Evolutionary conservation across 2,329 filamentous ascomycete genomes (phyloP), one percentile per base, ranked within the genome.

Genomic region (Aureobasidium melanogenum): DNA sequence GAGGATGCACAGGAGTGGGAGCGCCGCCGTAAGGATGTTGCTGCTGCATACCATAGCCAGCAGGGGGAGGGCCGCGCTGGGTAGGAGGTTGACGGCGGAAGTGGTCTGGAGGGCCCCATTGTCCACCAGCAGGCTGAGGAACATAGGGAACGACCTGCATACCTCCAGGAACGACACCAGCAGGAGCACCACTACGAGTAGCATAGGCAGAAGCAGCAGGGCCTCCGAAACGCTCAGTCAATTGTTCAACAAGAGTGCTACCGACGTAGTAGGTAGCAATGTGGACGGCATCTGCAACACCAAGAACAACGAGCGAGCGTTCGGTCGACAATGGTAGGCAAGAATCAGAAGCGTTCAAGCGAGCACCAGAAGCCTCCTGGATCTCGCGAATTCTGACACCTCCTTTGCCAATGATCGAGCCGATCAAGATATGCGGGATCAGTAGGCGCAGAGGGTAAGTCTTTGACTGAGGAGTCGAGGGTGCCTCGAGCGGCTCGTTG

Each of bases 111-210:
- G 92, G 89, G 61, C 92, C 92, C 72, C 92, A 97, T 74, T 93
- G 92, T 67, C 94, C 94, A 62, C 91, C 90, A 61, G 91, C 90
- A 30, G 93, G 89, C 74, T 97, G 92, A 54, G 94, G 94, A 62
- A 91, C 89, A 73, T 99, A 99, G 6, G 94, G 94, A n/a, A 97
- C 91, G 54, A 99, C 94, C 75, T 97, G 94, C 91, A 99, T 96
- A 64, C 94, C 94, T 63, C 94, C 94, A 24, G 94, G 94, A 17
- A 97, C 91, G 36, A 93, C 91, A 56, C 93, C 93, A 62, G 93
- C 91, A 55, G 94, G 92, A 54, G 90, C 92, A 64, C 94, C 94
- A 71, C 91, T 96, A 66, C 94, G 87, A 50, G 93, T 96, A 50
- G 94, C 94, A 73, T 99, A 99, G 32, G 94, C 93, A n/a, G 94